Base-by-base conservation (phyloP, 306 rosid species). In the Parietaria judaica region DNA sequence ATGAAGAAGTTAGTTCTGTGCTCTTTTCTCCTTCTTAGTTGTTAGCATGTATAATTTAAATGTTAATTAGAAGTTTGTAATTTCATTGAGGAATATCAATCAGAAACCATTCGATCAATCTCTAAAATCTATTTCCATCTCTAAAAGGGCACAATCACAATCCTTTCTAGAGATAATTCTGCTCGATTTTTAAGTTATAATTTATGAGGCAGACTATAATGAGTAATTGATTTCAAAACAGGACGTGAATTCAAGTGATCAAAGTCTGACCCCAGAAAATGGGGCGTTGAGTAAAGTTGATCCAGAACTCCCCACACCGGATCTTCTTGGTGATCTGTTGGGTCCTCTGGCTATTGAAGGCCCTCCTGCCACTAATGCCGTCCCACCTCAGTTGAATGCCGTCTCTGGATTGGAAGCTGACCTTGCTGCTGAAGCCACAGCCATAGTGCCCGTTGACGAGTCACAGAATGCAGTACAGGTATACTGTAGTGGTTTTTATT, bases 291-390 rank as follows among this genome's bases (percentile, higher is more conserved):
- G 2, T 82, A 71, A 36, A 36, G 83, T 79, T 60, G 90, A 88
- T 73, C 78, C 86, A 58, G 75, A 76, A 66, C 74, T 81, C 63
- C 72, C 85, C 49, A 60, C 86, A 44, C 76, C 74, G 43, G 97
- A 94, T 80, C 75, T 88, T 71, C 86, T 88, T 62, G 68, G 89
- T 46, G 99, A 94, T 74, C 81, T 94, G 56, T 81, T 94, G 80
- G 94, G 95, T 72, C 87, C 98, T 35, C 75, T 92, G 79, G 99
- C 97, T 69, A 86, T 94, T 67, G 99, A 84, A 81, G 99, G 91
- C 51, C 95, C 97, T 72, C 94, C 95, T 1, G 35, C 39, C 10
- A n/a, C 82, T 62, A 58, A 58, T 70, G 50, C 60, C 74, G 78
- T 39, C 65, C 82, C 72, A 56, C 66, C 82, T 49, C 86, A 74